Conservation (phyloP, 2,329 filamentous ascomycete genomes). For the Kalaharituber pfeilii region DNA sequence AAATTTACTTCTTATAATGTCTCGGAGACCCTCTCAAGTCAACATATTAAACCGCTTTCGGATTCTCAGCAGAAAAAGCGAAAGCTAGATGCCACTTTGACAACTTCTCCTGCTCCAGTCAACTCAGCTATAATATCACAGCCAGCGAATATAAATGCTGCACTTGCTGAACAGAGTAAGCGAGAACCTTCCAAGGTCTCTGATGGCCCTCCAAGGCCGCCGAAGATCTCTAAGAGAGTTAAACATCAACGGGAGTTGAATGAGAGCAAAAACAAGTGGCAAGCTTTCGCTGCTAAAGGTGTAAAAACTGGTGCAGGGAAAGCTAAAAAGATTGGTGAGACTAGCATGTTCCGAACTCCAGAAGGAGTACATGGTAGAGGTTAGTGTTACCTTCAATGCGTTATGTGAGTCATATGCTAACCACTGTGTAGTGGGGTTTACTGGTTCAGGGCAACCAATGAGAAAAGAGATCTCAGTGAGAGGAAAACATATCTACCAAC, state of each 20-base stretch:
- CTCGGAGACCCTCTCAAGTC: conserved; percentile 62
- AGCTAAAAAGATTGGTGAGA: conserved; percentile 49
- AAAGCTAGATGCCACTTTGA: conserved; percentile 50
- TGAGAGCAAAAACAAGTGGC: conserved; percentile 82
- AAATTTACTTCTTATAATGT: conserved; percentile 85
- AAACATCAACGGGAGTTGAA: conserved; percentile 89
- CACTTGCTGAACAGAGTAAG: conserved; percentile 44
- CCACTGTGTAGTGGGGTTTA: conserved; percentile 96
- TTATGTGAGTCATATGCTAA: too few species aligned
- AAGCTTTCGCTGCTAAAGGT: conserved; percentile 68
- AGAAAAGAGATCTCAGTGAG: conserved; percentile 64
- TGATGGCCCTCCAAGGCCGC: conserved; percentile 40
- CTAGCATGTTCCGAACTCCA: conserved; percentile 92
- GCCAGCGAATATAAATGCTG: conserved; percentile 48
- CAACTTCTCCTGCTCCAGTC: conserved; percentile 18
- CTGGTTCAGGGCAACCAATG: conserved; percentile 88
- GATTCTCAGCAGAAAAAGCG: conserved; percentile 52
- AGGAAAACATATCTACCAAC: conserved; percentile 66
- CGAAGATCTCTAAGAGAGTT: conserved; percentile 55
- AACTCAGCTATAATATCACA: conserved; percentile 45
- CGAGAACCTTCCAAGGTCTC: conserved; percentile 46
- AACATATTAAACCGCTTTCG: conserved; percentile 66
- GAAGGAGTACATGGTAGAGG: conserved; percentile 75
- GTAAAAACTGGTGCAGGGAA: conserved; percentile 41
- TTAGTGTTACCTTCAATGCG: too few species aligned